Base-by-base conservation (phyloP, 108 stramenopile genomes). In the Asterionellopsis glacialis region DNA sequence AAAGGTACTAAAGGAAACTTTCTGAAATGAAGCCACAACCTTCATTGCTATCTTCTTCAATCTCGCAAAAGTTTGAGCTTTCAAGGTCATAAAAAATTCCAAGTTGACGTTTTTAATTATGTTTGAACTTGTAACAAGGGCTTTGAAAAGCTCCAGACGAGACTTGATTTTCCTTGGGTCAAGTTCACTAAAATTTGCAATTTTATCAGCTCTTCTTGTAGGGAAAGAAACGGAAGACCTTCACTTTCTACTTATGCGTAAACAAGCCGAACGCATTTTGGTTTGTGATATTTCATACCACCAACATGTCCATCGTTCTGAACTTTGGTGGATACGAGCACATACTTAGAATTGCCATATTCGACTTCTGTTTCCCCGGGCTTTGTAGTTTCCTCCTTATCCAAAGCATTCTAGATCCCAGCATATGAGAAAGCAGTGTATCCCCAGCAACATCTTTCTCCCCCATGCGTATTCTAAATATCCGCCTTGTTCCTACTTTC, bases 21-120 rank as follows among this genome's bases (percentile, higher is more conserved):
- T 61, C 52, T 4, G 59, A 45, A 48, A 78, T 59, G 63, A 75
- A 82, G 0, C 81, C 76, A 54, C 81, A 70, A 12, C 76, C 73
- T n/a, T 67, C 72, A 45, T 76, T 57, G 1, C 67, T 70, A 5
- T 9, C 18, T 38, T 44, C 12, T 75, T 23, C 5, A 11, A 70
- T 53, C 0, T 74, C 53, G 23, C 56, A 16, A 55, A 72, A 71
- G 7, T 43, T 15, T 16, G 47, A 7, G 1, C 19, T 16, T 9
- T 9, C 25, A 24, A 18, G 33, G 55, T 51, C 3, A 7, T 25
- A 19, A 42, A 58, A 19, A 42, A 58, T 24, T 16, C 14, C 25
- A n/a, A 24, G 13, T 18, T 16, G 14, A 22, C 7, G 57, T 27
- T 50, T 61, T 11, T 15, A n/a, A n/a, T n/a, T 41, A 4, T 24